Evolutionary conservation across 2,329 filamentous ascomycete species (phyloP), one percentile per base, ranked within the genome.

Genomic region (Claviceps arundinis): DNA sequence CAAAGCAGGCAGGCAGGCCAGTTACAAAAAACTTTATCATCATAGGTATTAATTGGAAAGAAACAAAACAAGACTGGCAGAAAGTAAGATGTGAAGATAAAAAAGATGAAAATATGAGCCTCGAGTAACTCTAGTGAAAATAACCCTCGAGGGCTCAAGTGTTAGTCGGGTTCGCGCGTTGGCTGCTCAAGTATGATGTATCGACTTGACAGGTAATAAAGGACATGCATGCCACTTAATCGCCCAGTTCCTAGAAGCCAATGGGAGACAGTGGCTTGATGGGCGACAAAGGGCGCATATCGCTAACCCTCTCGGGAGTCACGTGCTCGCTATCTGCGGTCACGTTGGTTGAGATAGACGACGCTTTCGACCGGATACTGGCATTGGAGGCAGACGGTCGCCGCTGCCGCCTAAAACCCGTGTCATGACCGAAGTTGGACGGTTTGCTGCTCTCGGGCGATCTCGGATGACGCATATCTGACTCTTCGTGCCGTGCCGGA

Each of bases 371-470:
- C 44, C 64, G 67, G 42, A 72, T 61, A 56, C 69, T 75, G 48
- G 68, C 71, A 44, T 69, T 74, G 34, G 69, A 70, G 9, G 66
- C 65, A 22, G 65, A 73, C 54, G 64, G 60, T 52, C 64, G 65
- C 48, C 65, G 60, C 51, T 68, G 61, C 51, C 68, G 61, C 60
- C 75, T 74, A 63, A 74, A 75, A 59, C 71, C 76, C 26, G 60
- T 58, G 38, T 57, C 56, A 9, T 57, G 57, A 42, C 58, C 58
- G 41, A 60, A 57, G 47, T 58, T 69, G 50, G 70, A 74, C 52
- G 72, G 72, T 58, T 80, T 78, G 65, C 76, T 82, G 61, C 81
- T 84, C 56, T 81, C 82, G 9, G 83, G 84, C 5, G 83, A 85
- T 3, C 82, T 84, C 13, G 60, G 56, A 48, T 59, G 62, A 48